phyloP scores from a whole-genome alignment of 78 protist genomes.

The Kipferlia bialata region DNA sequence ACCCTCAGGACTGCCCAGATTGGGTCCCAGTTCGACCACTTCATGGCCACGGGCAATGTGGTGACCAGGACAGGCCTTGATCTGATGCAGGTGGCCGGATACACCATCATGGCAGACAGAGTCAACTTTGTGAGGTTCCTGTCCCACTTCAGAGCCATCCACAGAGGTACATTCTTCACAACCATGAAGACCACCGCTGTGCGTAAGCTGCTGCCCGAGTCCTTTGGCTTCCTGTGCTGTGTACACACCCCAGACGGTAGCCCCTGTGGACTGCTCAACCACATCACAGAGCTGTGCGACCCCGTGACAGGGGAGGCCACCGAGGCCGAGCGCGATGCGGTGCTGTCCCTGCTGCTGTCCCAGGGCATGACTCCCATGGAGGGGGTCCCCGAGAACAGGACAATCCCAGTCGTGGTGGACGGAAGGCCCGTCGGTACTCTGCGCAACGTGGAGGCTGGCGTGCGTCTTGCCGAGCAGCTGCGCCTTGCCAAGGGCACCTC shows the following conservation, averaged over 20 bases:
- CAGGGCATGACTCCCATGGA: slow-evolving; percentile 12
- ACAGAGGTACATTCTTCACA: slow-evolving; percentile 77
- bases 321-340: not conserved
- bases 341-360: not conserved
- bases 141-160: slow-evolving; percentile 68
- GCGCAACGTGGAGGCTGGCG: not conserved
- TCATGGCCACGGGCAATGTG: slow-evolving; percentile 78
- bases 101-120: slow-evolving; percentile 77
- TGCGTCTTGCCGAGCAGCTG: not conserved
- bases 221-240: slow-evolving; percentile 95
- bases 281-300: slow-evolving; percentile 55
- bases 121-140: slow-evolving; percentile 74
- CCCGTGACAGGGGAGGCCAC: not conserved
- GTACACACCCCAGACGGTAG: slow-evolving; percentile 99
- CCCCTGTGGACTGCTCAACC: slow-evolving; percentile 95
- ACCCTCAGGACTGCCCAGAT: not conserved
- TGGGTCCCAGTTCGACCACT: slow-evolving; percentile 8
- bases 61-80: slow-evolving; percentile 61
- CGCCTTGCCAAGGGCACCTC: slow-evolving; percentile 10
- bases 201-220: slow-evolving; percentile 83
- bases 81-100: slow-evolving; percentile 71
- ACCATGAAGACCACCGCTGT: slow-evolving; percentile 76
- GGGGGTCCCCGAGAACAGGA: not conserved
- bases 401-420: slow-evolving; percentile 26
- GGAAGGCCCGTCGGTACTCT: slow-evolving; percentile 17